Conservation (phyloP, 345 rosid species). For the Gossypium arboreum region DNA sequence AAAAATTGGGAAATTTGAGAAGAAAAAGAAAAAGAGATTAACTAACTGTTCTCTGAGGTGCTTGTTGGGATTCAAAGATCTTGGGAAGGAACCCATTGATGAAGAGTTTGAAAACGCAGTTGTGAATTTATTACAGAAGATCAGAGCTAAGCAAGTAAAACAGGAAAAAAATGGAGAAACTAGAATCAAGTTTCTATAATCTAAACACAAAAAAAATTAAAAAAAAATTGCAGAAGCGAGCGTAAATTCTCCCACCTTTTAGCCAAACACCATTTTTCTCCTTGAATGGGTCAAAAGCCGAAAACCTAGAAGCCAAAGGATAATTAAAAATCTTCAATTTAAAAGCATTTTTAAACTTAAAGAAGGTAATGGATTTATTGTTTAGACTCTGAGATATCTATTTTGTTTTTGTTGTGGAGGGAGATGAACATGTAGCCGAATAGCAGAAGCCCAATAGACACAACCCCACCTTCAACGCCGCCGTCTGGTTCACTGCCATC, state of each 20-base stretch:
- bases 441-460: too few relatives aligned
- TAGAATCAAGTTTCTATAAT: not conserved
- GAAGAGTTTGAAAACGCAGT: not conserved
- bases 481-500: too few relatives aligned
- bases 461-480: too few relatives aligned
- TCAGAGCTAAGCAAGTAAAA: not conserved
- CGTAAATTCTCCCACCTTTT: not conserved
- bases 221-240: not conserved
- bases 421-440: too few relatives aligned
- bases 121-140: not conserved
- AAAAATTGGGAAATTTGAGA: not conserved
- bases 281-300: not conserved
- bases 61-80: constrained; percentile 61
- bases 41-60: constrained; percentile 86
- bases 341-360: too few relatives aligned
- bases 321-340: too few relatives aligned
- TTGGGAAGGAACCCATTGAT: constrained; percentile 44
- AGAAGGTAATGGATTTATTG: too few relatives aligned
- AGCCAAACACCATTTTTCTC: not conserved
- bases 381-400: too few relatives aligned
- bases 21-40: not conserved
- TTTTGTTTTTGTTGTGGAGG: too few relatives aligned
- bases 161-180: not conserved
- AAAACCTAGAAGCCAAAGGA: not conserved
- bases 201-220: not conserved